phyloP scores from a whole-genome alignment of 2,329 filamentous ascomycete genomes.

The Talaromyces funiculosus region DNA sequence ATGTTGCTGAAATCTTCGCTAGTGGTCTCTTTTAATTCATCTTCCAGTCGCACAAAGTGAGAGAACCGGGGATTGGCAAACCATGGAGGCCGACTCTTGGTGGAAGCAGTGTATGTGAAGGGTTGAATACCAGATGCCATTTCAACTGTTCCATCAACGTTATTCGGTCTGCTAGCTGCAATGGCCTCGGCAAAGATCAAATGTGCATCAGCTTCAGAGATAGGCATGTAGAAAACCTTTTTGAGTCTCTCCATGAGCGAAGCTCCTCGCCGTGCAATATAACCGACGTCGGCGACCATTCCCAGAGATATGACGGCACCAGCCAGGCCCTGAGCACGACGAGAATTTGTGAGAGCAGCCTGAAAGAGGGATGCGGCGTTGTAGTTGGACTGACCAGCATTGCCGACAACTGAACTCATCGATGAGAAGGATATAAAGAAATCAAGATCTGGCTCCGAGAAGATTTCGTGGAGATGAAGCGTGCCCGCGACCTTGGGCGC shows the following conservation, averaged over 20 bases:
- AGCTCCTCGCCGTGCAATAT: too few relatives aligned
- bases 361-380: slow-evolving; percentile 17
- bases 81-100: not conserved
- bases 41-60: too few relatives aligned
- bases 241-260: too few relatives aligned
- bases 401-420: not conserved
- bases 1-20: too few relatives aligned
- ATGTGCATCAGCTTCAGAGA: not conserved
- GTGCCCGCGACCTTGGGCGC: not conserved
- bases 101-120: not conserved
- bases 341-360: slow-evolving; percentile 14
- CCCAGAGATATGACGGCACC: slow-evolving; percentile 23
- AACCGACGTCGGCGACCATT: too few relatives aligned
- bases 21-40: too few relatives aligned
- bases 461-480: slow-evolving; percentile 24
- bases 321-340: slow-evolving; percentile 12
- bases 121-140: too few relatives aligned
- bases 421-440: slow-evolving; percentile 10
- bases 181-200: not conserved
- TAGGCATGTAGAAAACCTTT: not conserved
- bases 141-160: too few relatives aligned
- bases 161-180: not conserved
- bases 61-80: not conserved
- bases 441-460: slow-evolving; percentile 13
- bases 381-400: slow-evolving; percentile 1